Conservation (phyloP, 1,284 basidiomycete species). For the Moesziomyces antarcticus region DNA sequence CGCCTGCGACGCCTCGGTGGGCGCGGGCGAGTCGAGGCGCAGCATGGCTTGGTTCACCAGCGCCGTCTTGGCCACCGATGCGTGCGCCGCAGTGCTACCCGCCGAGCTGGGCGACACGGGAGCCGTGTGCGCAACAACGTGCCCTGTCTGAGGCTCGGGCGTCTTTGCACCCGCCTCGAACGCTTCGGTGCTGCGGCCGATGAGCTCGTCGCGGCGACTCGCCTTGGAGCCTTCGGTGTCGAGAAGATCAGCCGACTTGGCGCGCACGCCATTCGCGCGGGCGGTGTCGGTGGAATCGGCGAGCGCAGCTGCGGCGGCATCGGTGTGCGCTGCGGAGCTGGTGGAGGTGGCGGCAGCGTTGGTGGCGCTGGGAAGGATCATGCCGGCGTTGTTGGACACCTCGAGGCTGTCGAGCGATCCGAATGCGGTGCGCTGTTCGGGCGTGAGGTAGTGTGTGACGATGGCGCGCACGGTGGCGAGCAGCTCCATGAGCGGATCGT, state of each 20-base stretch:
- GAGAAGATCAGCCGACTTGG: conserved; percentile 42
- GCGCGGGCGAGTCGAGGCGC: conserved; percentile 24
- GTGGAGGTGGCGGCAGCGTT: conserved; percentile 18
- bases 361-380: conserved; percentile 37
- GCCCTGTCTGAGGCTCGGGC: conserved; percentile 21
- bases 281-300: conserved; percentile 5
- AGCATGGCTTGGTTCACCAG: conserved; percentile 22
- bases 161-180: conserved; percentile 10
- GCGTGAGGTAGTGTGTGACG: conserved; percentile 54
- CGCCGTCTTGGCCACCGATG: conserved; percentile 21
- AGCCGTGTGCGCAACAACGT: conserved; percentile 30
- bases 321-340: conserved; percentile 12
- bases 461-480: conserved; percentile 57
- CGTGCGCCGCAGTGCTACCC: neutral
- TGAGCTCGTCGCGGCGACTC: conserved; percentile 15
- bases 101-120: conserved; percentile 32
- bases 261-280: conserved; percentile 25
- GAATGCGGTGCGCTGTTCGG: conserved; percentile 48
- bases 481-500: conserved; percentile 65
- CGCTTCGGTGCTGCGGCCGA: conserved; percentile 1
- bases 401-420: conserved; percentile 61
- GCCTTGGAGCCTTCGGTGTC: conserved; percentile 28
- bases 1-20: conserved; percentile 26
- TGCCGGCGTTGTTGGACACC: conserved; percentile 52
- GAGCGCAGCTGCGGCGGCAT: conserved; percentile 5